A percentile compares a stretch with the other conserved stretches of the same genome.
Conservation (phyloP, 2,329 filamentous ascomycete genomes). For the Beauveria rudraprayagi region DNA sequence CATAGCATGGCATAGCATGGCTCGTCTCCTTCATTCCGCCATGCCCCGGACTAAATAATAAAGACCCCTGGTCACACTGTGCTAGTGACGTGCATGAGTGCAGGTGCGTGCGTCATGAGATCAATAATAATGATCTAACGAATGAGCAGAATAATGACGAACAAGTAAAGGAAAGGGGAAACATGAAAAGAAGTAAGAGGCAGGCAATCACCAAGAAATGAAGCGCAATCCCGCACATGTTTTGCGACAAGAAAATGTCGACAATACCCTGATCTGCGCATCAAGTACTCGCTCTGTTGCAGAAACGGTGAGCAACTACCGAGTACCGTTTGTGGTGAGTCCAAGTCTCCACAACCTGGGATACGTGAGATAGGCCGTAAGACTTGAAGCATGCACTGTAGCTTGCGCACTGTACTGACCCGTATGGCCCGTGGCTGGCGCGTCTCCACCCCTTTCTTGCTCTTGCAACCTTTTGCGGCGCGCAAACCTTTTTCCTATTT, state of each 20-base stretch:
- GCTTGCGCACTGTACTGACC: neutral
- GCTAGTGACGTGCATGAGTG: neutral
- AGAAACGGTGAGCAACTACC: neutral
- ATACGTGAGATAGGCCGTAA: neutral
- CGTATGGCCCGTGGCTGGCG: neutral
- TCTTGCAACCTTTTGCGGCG: neutral
- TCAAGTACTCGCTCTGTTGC: neutral
- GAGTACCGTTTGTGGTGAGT: neutral
- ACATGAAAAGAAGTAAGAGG: no score
- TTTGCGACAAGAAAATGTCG: neutral
- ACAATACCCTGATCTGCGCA: neutral
- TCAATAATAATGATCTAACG: no score
- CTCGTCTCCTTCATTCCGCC: neutral
- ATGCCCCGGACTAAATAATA: neutral
- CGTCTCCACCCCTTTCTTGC: slow-evolving; percentile 13
- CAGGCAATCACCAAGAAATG: no score
- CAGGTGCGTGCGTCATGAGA: neutral
- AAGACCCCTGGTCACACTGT: neutral
- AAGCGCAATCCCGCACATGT: no score
- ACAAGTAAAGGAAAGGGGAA: neutral
- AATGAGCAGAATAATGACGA: neutral
- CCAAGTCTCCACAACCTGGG: neutral
- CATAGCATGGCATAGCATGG: no score
- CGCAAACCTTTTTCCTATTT: slow-evolving; percentile 4
- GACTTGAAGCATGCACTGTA: neutral